Base-by-base conservation (phyloP, 192 early-diverging fungal species). In the Chytriomyces confervae region DNA sequence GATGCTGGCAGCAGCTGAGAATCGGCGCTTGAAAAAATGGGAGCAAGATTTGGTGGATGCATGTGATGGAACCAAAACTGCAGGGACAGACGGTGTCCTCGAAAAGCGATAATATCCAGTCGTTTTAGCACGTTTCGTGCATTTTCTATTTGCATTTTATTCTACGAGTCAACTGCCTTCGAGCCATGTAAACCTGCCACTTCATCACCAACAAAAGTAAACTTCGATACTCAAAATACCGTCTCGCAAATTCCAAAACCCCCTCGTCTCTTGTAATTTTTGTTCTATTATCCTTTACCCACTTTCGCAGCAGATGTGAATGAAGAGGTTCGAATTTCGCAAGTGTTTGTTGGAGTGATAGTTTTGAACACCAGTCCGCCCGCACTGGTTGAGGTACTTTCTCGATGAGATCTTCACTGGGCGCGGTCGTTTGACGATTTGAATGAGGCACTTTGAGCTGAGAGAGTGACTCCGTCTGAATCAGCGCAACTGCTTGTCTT, bases 31-130 rank as follows among this genome's bases (percentile, higher is more conserved):
- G 71, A 91, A 88, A 5, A 82, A 85, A 71, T 90, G 91, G 79
- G 91, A 93, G 70, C 81, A 86, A 72, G 92, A 91, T 48, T 84
- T 92, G 66, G 85, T 86, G 27, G 82, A 89, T 50, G 77, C 82
- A 5, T 92, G 91, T 65, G 89, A 76, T 24, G 74, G 61, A 53
- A 36, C 36, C 36, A 36, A 36, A 36, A 36, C 36, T 36, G 36
- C 3, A 36, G 36, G 36, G 36, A 36, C 36, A 36, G 36, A 36
- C 36, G 36, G 36, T 36, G 36, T 4, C 36, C 36, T 3, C 36
- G 36, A 36, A 36, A 36, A 36, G 36, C 36, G 36, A 36, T 36
- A 36, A 36, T 36, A 4, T 36, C 4, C 36, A 36, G 36, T 0
- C 36, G 36, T 3, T 36, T 36, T 36, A 36, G 36, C 36, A 1